Base-by-base conservation (phyloP, 352 stramenopile species). In the Globisporangium mamillatum region DNA sequence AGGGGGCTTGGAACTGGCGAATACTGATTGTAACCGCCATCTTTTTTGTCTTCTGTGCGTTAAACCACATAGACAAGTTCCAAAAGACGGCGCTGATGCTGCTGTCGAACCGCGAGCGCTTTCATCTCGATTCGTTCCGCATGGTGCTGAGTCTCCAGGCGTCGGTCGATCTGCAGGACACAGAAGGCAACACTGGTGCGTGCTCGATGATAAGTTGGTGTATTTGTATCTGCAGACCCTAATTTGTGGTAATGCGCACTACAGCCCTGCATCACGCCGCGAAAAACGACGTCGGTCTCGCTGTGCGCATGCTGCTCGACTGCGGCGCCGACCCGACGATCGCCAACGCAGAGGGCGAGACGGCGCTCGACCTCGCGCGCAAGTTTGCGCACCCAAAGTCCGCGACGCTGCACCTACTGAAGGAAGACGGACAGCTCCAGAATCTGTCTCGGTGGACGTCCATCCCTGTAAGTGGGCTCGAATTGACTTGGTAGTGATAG, bases 121-220 rank as follows among this genome's bases (percentile, higher is more conserved):
- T 94, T 71, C 84, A 94, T 61, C 79, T 94, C 68, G 86, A 94
- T 64, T 86, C 86, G 53, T 89, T 90, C 46, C 84, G 86, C 36
- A 94, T 94, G 86, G 79, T 94, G 32, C 70, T 92, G 25, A 90
- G 84, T 72, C 82, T 94, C 2, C 78, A 81, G 60, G 78, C 80
- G n/a, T 52, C 65, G 4, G 59, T 91, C 3, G 76, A 94, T 34
- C 63, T 75, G 10, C 75, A 84, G 50, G 86, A 94, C 64, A 54
- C 71, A 0, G 75, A 89, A 25, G 84, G 86, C 46, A 92, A 94
- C 64, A 92, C 86, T 27, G 81, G 86, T 92, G 73, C 22, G 66
- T 36, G 18, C 53, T 24, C 8, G 18, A 32, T 36, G 25, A 16
- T 8, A 12, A 22, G 12, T 38, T 59, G 24, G 25, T 3, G 12